A percentile compares a stretch with the other conserved stretches of the same genome.
Evolutionary conservation across 495 filamentous ascomycete genomes (phyloP).

Genomic region (Saxispiralis lemnorum): DNA sequence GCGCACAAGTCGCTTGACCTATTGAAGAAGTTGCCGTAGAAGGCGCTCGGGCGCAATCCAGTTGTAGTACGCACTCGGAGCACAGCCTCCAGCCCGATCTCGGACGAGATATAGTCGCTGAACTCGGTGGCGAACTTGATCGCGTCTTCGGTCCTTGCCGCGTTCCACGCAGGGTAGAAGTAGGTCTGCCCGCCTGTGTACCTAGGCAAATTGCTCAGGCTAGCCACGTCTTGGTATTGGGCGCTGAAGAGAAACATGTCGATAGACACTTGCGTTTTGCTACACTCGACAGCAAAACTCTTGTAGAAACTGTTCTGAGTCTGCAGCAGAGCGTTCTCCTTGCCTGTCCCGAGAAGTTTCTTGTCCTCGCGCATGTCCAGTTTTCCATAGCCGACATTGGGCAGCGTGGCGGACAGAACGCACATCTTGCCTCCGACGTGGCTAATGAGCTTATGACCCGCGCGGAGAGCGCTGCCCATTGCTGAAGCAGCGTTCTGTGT

Average conservation of each 20-base stretch:
- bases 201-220: constrained; percentile 78
- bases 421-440: constrained; percentile 86
- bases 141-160: constrained; percentile 77
- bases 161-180: constrained; percentile 97
- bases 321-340: constrained; percentile 72
- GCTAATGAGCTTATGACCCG: constrained; percentile 87
- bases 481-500: constrained; percentile 71
- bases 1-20: constrained; percentile 89
- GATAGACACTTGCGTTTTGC: constrained; percentile 93
- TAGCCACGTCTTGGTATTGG: constrained; percentile 92
- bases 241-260: constrained; percentile 99
- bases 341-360: constrained; percentile 84
- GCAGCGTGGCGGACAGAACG: constrained; percentile 72
- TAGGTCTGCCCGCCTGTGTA: constrained; percentile 97
- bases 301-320: constrained; percentile 95
- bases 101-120: constrained; percentile 83
- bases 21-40: constrained; percentile 99
- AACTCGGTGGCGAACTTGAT: constrained; percentile 96
- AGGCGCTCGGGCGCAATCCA: constrained; percentile 86
- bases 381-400: constrained; percentile 80
- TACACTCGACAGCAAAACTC: constrained; percentile 96
- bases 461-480: constrained; percentile 82
- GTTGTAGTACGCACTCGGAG: constrained; percentile 90
- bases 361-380: constrained; percentile 92
- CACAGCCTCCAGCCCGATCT: constrained; percentile 92